Evolutionary conservation across 2,329 filamentous ascomycete species (phyloP), one percentile per base, ranked within the genome.

Genomic region (Cladosporium oxysporum): DNA sequence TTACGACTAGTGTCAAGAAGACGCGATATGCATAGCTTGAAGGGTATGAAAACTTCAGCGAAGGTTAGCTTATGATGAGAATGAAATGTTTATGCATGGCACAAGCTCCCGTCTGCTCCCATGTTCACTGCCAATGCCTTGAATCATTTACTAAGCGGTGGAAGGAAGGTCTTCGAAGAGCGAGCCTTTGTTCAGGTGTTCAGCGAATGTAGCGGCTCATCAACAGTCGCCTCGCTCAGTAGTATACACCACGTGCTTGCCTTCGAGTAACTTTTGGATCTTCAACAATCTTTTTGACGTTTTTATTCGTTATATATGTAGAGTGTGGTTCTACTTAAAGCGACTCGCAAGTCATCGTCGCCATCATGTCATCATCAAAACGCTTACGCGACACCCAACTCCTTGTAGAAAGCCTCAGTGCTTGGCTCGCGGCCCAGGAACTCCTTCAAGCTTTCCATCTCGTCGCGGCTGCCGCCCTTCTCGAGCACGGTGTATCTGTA

Each of bases 401-500:
- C 91, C 78, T 86, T 85, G 78, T 93, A 94, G 74, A 95, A 95
- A 0, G 91, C 87, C 75, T 94, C 90, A 0, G 87, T 88, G 76
- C 85, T 92, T 0, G 91, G 91, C 79, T 90, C 87, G 70, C 91
- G 81, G 7, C 91, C 91, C 66, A 95, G 76, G 79, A 94, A 95
- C 71, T 92, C 88, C 80, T 90, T 88, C 66, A 95, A 79, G 12
- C 90, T 91, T 69, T 87, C 82, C 90, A 94, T 92, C 82, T 94
- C 91, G 71, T 93, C 91, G 76, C 90, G 88, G 71, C 87, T 89
- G 0, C 91, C 91, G 44, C 91, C 91, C 69, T 87, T 87, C 80
- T 93, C 90, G 5, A 95, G 81, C 26, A 95, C 91, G 0, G 87
- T 90, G 77, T 92, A 89, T 63, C 91, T 84, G 79, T 94, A 95